Percentiles rank a stretch among this genome's conserved stretches.
Evolutionary conservation across 495 filamentous ascomycete genomes (phyloP).

Genomic region (Penicillium psychrofluorescens): DNA sequence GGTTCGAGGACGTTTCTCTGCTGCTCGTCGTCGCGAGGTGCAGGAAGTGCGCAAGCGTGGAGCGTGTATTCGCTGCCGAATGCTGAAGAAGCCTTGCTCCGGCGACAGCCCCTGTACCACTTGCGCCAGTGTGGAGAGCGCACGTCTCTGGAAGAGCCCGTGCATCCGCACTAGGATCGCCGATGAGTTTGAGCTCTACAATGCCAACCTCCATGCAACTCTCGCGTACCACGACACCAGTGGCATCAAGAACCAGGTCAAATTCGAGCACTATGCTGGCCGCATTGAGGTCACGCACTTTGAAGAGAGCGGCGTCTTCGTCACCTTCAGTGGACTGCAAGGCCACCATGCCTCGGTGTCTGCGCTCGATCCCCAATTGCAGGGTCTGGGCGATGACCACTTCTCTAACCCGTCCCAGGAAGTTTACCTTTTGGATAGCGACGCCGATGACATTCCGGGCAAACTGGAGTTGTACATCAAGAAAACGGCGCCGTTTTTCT

Average conservation of each 20-base stretch:
- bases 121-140: conserved; percentile 70
- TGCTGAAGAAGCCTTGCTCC: conserved; percentile 82
- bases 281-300: conserved; percentile 65
- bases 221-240: conserved; percentile 60
- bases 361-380: conserved; percentile 46
- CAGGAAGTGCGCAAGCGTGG: conserved; percentile 73
- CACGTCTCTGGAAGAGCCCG: conserved; percentile 71
- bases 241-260: conserved; percentile 47
- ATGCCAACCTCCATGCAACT: conserved; percentile 59
- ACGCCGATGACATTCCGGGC: conserved; percentile 58
- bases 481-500: conserved; percentile 51
- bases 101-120: conserved; percentile 72
- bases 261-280: conserved; percentile 50
- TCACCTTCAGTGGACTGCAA: conserved; percentile 45
- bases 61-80: conserved; percentile 79
- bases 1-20: conserved; percentile 61
- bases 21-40: conserved; percentile 65
- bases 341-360: conserved; percentile 37
- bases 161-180: conserved; percentile 71
- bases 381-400: conserved; percentile 40
- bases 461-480: conserved; percentile 69
- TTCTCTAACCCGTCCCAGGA: conserved; percentile 35
- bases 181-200: conserved; percentile 66
- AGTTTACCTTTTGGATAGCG: conserved; percentile 55
- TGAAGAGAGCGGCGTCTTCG: conserved; percentile 45